phyloP scores from a whole-genome alignment of 331 rosid genomes.

The Saraca asoca region DNA sequence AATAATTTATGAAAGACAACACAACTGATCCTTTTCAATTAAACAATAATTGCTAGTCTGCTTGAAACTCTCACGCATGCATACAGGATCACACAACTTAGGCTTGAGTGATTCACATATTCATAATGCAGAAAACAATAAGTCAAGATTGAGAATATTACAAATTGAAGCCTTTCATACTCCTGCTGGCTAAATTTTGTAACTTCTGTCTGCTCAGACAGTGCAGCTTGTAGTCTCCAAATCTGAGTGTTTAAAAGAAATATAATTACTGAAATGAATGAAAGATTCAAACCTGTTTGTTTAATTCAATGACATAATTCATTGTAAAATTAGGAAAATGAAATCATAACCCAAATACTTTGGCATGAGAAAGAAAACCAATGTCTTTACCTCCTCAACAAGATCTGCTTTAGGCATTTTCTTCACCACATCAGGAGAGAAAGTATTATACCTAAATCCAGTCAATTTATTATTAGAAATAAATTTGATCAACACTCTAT shows the following conservation, averaged over 20 bases:
- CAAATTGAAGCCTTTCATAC: constrained; percentile 79
- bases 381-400: constrained; percentile 49
- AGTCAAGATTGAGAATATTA: constrained; percentile 42
- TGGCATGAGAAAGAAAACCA: too few species aligned
- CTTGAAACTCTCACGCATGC: too few species aligned
- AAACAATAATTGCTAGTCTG: too few species aligned
- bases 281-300: constrained; percentile 3
- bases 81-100: too few species aligned
- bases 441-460: constrained; percentile 50
- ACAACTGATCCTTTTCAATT: too few species aligned
- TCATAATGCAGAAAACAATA: constrained; percentile 29
- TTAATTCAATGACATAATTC: constrained; percentile 1
- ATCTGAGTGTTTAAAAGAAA: constrained; percentile 47
- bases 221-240: constrained; percentile 88
- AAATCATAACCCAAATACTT: too few species aligned
- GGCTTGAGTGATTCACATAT: background rate
- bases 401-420: constrained; percentile 61
- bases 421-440: constrained; percentile 52
- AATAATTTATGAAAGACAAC: too few species aligned
- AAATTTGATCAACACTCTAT: constrained; percentile 18
- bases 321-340: background rate
- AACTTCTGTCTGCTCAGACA: constrained; percentile 77
- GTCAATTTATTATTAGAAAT: constrained; percentile 25
- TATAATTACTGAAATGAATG: constrained; percentile 2
- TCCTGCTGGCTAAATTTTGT: constrained; percentile 76